Base-by-base conservation (phyloP, 2,329 filamentous ascomycete genomes). In the Ophiocordyceps robertsii region DNA sequence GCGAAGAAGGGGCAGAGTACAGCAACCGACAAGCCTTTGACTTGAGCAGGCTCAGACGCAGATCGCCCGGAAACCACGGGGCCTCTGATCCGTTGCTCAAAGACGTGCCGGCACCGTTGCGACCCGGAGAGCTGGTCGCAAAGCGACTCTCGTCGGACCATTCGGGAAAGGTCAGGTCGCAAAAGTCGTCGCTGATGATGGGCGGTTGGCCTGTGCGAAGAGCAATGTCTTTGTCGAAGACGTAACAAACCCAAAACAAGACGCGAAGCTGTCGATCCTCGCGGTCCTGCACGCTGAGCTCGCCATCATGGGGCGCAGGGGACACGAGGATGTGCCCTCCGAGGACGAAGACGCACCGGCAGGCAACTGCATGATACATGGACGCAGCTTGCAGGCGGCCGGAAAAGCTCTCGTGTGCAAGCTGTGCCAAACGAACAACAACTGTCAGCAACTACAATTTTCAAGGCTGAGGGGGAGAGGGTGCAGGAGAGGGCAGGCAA, bases 201-300 rank as follows among this genome's bases (percentile, higher is more conserved):
- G 72, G 72, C 0, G 72, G 72, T 39, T 73, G 70, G 0, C 72
- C 70, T 0, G 66, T 71, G 4, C 73, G 65, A 0, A 77, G 57
- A 0, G 69, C 59, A 12, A 75, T 60, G n/a, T 77, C 73, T 45
- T 74, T 77, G 48, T 78, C 73, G 10, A 73, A 54, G 2, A 60
- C 61, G 44, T 74, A 77, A 46, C 66, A 68, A 6, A 76, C 49
- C 72, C 74, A 77, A 49, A 77, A 77, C 0, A 76, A 43, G 29
- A 57, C 51, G 3, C 67, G 59, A 0, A 66, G 47, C 29, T 66
- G 59, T 9, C 55, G 52, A 33, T 54, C 50, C 37, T 55, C 50
- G 2, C 58, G 57, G 37, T 58, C 55, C 8, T 48, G 30, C 0
- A 43, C 16, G 6, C 49, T 55, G 2, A 54, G 36, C 2, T 43